Base-by-base conservation (phyloP, 345 rosid genomes). In the Noccaea caerulescens region DNA sequence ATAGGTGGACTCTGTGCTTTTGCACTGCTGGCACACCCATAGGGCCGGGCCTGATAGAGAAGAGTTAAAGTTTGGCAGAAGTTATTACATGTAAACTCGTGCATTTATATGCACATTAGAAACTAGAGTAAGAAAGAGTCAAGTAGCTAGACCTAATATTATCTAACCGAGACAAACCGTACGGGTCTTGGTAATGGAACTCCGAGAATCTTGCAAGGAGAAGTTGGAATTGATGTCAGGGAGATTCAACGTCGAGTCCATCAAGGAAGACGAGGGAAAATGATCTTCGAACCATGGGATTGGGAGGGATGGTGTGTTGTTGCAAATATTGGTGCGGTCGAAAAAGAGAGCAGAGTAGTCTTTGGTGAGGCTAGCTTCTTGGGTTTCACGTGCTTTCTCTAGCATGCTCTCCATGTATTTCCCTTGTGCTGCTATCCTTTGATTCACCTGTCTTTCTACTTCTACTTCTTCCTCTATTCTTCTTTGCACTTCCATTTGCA, bases 341-440 rank as follows among this genome's bases (percentile, higher is more conserved):
- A 61, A 54, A 62, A 68, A 68, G 32, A 68, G 64, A 45, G 57
- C 25, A 68, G 73, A 69, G 44, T 68, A 68, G 34, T 75, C 63
- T 68, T 62, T 62, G n/a, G 54, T 75, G 30, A 75, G 74, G 27
- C 86, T 86, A 9, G 86, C 32, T 73, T 66, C 93, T 10, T 88
- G 93, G 41, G 96, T 91, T 77, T 88, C 96, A 72, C 89, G 86
- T 36, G 97, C 99, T 83, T 91, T 94, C 80, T 91, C 96, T 67
- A 94, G 68, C 70, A 94, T 89, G 69, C 84, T 85, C 56, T 94
- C 97, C 96, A 94, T 94, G 81, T 94, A 94, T 68, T 91, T 91
- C 33, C 96, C 99, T 77, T 94, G 96, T 52, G 96, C 98, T 65
- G 89, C 97, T 50, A 92, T 87, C 87, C 99, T 86, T 61, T 91